Conservation (phyloP, 306 rosid genomes). For the Argentina anserina region DNA sequence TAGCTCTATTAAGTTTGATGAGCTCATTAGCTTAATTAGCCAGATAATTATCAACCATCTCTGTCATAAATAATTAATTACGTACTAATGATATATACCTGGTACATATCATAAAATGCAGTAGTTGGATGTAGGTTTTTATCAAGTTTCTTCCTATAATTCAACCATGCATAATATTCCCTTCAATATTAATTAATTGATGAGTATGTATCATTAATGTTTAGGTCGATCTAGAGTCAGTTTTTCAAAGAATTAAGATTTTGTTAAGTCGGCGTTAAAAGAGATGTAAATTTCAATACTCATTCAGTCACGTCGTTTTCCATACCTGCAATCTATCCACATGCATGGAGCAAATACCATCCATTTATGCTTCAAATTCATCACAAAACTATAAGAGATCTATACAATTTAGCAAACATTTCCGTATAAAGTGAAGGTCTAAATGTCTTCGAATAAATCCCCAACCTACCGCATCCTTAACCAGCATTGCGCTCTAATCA, state of each 20-base stretch:
- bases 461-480: slow-evolving; percentile 1
- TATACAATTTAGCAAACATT: not conserved
- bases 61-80: not conserved
- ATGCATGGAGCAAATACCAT: not conserved
- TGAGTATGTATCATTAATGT: not conserved
- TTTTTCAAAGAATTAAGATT: slow-evolving; percentile 3
- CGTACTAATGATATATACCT: not conserved
- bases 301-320: slow-evolving; percentile 22
- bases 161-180: not conserved
- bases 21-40: not conserved
- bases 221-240: not conserved
- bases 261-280: slow-evolving; percentile 15
- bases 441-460: not conserved
- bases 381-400: slow-evolving; percentile 7
- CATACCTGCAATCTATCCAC: slow-evolving; percentile 12
- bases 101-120: not conserved
- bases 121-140: slow-evolving; percentile 1
- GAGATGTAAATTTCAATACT: not conserved
- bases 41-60: not conserved
- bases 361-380: slow-evolving; percentile 19
- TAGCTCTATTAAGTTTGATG: not conserved
- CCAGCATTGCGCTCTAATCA: not conserved
- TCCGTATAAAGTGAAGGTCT: not conserved
- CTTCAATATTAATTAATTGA: not conserved
- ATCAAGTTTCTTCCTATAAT: not conserved